Percentiles rank a stretch among this genome's conserved stretches.
These are phyloP conservation scores for Zymoseptoria ardabiliae DNA, from an alignment of 2,329 filamentous ascomycete species.

Conservation along the genomic window DNA sequence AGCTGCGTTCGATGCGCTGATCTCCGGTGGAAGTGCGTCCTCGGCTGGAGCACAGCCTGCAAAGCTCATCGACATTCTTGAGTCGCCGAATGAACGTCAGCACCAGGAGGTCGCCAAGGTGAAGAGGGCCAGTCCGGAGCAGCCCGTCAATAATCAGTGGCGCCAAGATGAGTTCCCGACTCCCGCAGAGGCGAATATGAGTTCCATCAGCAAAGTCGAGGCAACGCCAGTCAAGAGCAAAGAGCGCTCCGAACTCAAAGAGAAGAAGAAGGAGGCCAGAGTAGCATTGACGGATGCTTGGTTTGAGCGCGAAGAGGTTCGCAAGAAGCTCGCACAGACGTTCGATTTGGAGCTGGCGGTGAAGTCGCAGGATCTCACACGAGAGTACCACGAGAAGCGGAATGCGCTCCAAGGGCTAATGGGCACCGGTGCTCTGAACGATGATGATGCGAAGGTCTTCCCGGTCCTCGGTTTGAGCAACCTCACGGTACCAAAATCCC, in stretches of 20 bases:
- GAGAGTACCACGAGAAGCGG: conserved; percentile 12
- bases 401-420: conserved; percentile 11
- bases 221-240: not conserved
- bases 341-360: conserved; percentile 8
- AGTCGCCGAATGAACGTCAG: not conserved
- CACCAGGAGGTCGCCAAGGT: not conserved
- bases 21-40: not conserved
- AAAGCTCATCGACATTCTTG: not conserved
- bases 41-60: not conserved
- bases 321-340: conserved; percentile 7
- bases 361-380: conserved; percentile 6
- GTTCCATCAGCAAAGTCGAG: not conserved
- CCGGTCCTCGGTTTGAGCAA: conserved; percentile 10
- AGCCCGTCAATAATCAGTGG: not conserved
- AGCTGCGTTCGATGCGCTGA: conserved; percentile 2
- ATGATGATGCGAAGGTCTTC: conserved; percentile 14
- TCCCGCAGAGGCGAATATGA: not conserved
- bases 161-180: not conserved
- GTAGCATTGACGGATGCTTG: conserved; percentile 15
- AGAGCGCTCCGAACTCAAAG: not conserved
- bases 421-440: conserved; percentile 14
- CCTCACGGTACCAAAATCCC: conserved; percentile 7
- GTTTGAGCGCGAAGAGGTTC: conserved; percentile 13
- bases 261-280: conserved; percentile 11
- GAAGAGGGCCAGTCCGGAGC: not conserved